Evolutionary conservation across 108 stramenopile genomes (phyloP), one percentile per base, ranked within the genome.

Genomic region (Skeletonema menzelii): DNA sequence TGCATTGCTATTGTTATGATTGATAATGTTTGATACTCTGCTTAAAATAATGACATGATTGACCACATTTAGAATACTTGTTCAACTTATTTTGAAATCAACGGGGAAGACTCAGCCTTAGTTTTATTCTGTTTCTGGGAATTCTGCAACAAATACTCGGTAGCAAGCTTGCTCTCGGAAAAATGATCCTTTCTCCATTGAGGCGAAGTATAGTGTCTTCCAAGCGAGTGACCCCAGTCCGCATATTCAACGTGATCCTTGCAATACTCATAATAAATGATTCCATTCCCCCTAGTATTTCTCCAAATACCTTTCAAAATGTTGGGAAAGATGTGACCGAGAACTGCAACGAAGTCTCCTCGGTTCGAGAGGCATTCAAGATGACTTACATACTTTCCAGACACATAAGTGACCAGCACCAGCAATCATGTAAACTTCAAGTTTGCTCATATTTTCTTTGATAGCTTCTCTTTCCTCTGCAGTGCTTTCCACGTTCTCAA

Each of bases 321-420:
- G 17, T 24, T 22, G 14, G 57, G 57, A 40, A 58, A 58, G 3
- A 58, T 13, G 19, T 58, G 57, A 34, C 57, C 57, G 14, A 58
- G 57, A 58, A 58, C 14, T 58, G 57, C 57, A 6, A 58, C 57
- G 13, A 58, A 4, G 20, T 58, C 57, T 24, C 57, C 57, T 31
- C 57, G 57, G 19, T 58, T 58, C 5, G 57, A 58, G 27, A 58
- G n/a, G 27, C 57, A 58, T 58, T 58, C 57, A 12, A 58, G 57
- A 58, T n/a, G n/a, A 26, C 27, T 22, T 14, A 58, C 57, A 26
- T 58, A 58, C 12, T 24, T 40, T 1, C 17, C n/a, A 58, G 24
- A 13, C 20, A 58, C 11, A 12, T 58, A 40, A 40, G 13, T 58
- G 57, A 58, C 20, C 57, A 15, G 15, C 13, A 5, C 57, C 57